Percentiles rank a stretch among this genome's conserved stretches.
Evolutionary conservation across 345 rosid species (phyloP).

Genomic region (Corymbia maculata): DNA sequence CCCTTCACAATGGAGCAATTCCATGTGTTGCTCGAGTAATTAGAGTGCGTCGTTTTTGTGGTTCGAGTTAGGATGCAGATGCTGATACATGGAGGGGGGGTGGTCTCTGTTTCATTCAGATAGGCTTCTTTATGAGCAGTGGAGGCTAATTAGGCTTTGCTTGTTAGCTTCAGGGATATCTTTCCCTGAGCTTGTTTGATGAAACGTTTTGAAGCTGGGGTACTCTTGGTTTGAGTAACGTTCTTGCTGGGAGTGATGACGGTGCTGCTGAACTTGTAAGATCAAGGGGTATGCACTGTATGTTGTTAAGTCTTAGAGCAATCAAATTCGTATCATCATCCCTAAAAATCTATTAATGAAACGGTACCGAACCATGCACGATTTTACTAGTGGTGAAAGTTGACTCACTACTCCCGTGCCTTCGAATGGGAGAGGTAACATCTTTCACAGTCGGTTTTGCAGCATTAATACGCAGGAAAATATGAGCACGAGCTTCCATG

Average conservation of each 20-base stretch:
- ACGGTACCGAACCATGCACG: neutral
- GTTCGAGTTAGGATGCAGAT: neutral
- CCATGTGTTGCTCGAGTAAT: neutral
- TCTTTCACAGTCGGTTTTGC: neutral
- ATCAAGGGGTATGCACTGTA: neutral
- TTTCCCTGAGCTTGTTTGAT: neutral
- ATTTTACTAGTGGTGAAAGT: neutral
- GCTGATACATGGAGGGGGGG: neutral
- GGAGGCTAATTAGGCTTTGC: neutral
- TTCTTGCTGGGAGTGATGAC: neutral
- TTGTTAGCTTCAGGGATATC: neutral
- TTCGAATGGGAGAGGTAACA: neutral
- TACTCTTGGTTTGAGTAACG: neutral
- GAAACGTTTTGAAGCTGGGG: neutral
- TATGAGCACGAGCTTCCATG: neutral
- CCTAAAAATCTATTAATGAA: neutral
- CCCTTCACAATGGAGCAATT: neutral
- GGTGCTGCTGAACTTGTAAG: neutral
- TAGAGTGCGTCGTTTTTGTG: neutral
- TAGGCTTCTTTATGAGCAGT: neutral
- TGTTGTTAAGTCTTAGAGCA: neutral
- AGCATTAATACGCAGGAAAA: neutral
- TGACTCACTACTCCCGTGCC: neutral
- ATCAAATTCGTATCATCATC: neutral
- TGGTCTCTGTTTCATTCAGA: neutral